phyloP scores from a whole-genome alignment of 2,329 filamentous ascomycete species.

The Taxawa tesnikishii region DNA sequence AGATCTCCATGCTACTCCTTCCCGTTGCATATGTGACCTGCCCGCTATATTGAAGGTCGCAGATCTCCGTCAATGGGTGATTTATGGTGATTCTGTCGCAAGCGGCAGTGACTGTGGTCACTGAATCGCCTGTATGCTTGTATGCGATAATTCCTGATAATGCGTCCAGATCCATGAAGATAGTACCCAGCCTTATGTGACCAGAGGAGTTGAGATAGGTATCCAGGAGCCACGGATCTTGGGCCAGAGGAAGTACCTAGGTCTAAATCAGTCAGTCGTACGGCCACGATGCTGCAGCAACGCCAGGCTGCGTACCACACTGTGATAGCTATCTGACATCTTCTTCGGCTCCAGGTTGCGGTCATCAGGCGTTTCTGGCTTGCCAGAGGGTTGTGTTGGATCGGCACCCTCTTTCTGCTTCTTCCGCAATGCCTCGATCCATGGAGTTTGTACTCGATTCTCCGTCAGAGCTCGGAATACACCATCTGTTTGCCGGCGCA shows the following conservation, averaged over 20 bases:
- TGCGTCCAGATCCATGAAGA: constrained; percentile 73
- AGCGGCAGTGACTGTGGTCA: constrained; percentile 52
- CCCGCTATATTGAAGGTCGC: constrained; percentile 62
- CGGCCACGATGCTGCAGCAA: constrained; percentile 1
- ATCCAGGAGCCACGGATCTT: constrained; percentile 65
- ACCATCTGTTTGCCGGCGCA: constrained; percentile 35
- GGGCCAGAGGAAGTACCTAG: constrained; percentile 54
- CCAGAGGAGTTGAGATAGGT: constrained; percentile 67
- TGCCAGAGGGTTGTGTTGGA: constrained; percentile 17
- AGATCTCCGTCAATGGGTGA: constrained; percentile 62
- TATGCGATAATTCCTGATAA: constrained; percentile 60
- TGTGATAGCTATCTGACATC: constrained; percentile 61
- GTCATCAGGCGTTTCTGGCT: constrained; percentile 26
- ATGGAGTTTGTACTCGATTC: constrained; percentile 52
- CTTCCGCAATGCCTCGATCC: constrained; percentile 52
- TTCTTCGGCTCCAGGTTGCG: constrained; percentile 51
- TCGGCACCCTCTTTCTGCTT: constrained; percentile 29
- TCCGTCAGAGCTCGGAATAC: constrained; percentile 48
- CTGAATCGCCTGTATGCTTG: constrained; percentile 54
- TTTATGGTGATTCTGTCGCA: constrained; percentile 56
- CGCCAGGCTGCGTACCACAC: constrained; percentile 40
- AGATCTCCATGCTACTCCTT: constrained; percentile 61
- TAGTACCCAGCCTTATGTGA: constrained; percentile 58
- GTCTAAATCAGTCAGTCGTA: constrained; percentile 16
- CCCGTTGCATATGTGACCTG: constrained; percentile 61